Base-by-base conservation (phyloP, 345 rosid genomes). In the Acer saccharum region DNA sequence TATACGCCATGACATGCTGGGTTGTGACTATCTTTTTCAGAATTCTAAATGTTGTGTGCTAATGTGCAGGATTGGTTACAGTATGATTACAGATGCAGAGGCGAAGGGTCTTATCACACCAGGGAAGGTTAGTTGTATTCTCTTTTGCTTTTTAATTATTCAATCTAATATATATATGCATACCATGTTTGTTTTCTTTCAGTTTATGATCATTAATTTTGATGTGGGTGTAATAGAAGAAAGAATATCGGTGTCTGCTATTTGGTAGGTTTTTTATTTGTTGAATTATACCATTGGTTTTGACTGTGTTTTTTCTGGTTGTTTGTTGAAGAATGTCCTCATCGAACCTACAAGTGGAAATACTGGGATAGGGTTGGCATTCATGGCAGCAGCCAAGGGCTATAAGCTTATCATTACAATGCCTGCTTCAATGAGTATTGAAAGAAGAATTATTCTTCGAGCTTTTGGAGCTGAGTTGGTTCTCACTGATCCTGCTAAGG, bases 261-360 rank as follows among this genome's bases (percentile, higher is more conserved):
- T 11, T 14, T 27, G 20, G 20, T 71, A 61, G 32, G 13, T 27
- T 1, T 71, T 23, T 73, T 54, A 29, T 10, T 62, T 81, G 69
- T 32, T 78, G 69, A 70, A 71, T 76, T 29, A 44, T 2, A 35
- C 35, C 17, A 43, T 69, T 67, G 43, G 52, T 65, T 20, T 66
- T 73, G 68, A 81, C 63, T 69, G 12, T 64, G 1, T 35, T 78
- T 35, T 78, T 41, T 20, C 46, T 71, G 67, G 52, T 60, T 75
- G 79, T 35, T 73, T 48, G 81, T 48, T 81, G 82, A 76, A 91
- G 98, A 93, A 97, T 81, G 90, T 91, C 60, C 74, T 95, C 68
- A 88, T 95, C 85, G 98, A 95, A 84, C 98, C 97, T 12, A 95
- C 98, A n/a, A 94, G 98, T 81, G 98, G 98, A 78, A 93, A 94